Evolutionary conservation across 768 basidiomycete genomes (phyloP).

Genomic region (Kwoniella pini): DNA sequence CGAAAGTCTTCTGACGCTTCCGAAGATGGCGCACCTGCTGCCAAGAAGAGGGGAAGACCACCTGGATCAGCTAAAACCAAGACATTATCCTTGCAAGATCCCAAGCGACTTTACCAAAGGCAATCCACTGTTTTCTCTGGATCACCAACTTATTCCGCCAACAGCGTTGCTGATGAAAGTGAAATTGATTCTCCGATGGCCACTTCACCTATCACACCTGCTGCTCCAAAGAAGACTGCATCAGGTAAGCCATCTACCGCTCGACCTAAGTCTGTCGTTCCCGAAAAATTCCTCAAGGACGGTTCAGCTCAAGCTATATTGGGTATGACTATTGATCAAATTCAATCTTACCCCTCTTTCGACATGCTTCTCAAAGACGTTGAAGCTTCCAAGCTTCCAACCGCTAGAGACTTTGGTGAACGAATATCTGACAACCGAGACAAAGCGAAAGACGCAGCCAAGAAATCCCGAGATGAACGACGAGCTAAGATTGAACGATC

Average conservation of each 20-base stretch:
- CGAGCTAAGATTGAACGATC: constrained; percentile 33
- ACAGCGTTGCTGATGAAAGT: constrained; percentile 2
- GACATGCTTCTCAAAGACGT: constrained; percentile 39
- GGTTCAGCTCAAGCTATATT: constrained; percentile 33
- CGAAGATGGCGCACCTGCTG: constrained; percentile 10
- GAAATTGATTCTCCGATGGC: constrained; percentile 16
- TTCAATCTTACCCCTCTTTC: constrained; percentile 38
- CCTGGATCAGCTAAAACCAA: constrained; percentile 24
- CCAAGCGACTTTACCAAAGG: constrained; percentile 11
- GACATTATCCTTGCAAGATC: constrained; percentile 10
- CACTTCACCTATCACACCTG: constrained; percentile 4
- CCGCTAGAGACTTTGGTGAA: constrained; percentile 33
- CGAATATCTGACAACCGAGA: constrained; percentile 36
- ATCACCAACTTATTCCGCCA: constrained; percentile 12
- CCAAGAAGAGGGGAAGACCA: constrained; percentile 33
- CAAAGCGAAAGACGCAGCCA: constrained; percentile 41
- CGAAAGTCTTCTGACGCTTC: constrained; percentile 29
- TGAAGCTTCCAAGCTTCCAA: constrained; percentile 1
- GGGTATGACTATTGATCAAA: constrained; percentile 31
- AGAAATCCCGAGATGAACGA: constrained; percentile 39
- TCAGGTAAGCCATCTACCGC: constrained; percentile 39
- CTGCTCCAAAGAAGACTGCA: constrained; percentile 25
- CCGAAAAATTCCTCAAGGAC: constrained; percentile 42
- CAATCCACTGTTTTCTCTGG: constrained; percentile 11
- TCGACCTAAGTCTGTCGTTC: constrained; percentile 42